Conservation (phyloP, 805 yeast genomes). For the Candida lessepsii region DNA sequence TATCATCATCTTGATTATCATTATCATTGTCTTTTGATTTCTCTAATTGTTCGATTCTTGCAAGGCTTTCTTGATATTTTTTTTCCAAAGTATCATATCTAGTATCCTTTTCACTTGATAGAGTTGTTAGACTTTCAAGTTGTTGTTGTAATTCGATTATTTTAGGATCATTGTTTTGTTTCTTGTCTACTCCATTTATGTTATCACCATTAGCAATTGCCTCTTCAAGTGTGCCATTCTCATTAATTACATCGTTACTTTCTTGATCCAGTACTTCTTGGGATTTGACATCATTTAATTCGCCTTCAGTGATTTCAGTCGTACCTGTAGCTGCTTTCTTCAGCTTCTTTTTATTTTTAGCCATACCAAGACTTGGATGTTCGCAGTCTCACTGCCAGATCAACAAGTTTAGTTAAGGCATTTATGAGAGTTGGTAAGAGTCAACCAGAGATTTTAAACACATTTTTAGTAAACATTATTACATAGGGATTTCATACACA, state of each 20-base stretch:
- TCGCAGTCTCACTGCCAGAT: not conserved
- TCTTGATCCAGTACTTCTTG: too few species aligned
- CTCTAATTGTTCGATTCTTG: not conserved
- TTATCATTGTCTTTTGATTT: slow-evolving; percentile 3
- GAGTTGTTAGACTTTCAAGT: not conserved
- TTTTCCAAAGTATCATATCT: slow-evolving; percentile 9
- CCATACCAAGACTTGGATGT: slow-evolving; percentile 1
- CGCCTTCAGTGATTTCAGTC: not conserved
- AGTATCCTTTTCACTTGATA: not conserved
- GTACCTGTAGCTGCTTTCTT: slow-evolving; percentile 1
- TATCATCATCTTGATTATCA: not conserved
- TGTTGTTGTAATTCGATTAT: slow-evolving; percentile 3
- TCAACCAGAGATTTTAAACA: too few species aligned
- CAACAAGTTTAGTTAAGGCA: too few species aligned
- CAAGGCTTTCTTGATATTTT: not conserved
- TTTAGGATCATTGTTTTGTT: not conserved
- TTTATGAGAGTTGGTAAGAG: too few species aligned
- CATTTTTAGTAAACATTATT: too few species aligned
- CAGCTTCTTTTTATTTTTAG: slow-evolving; percentile 7
- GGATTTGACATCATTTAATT: not conserved
- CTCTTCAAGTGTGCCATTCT: not conserved
- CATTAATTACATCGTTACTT: not conserved
- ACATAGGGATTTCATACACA: too few species aligned
- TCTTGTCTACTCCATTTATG: not conserved
- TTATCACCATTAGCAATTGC: not conserved